Percentiles rank a stretch among this genome's conserved stretches.
These are phyloP conservation scores for Thinopyrum elongatum DNA, from an alignment of 176 grass and related monocot species.

Conservation along the genomic window DNA sequence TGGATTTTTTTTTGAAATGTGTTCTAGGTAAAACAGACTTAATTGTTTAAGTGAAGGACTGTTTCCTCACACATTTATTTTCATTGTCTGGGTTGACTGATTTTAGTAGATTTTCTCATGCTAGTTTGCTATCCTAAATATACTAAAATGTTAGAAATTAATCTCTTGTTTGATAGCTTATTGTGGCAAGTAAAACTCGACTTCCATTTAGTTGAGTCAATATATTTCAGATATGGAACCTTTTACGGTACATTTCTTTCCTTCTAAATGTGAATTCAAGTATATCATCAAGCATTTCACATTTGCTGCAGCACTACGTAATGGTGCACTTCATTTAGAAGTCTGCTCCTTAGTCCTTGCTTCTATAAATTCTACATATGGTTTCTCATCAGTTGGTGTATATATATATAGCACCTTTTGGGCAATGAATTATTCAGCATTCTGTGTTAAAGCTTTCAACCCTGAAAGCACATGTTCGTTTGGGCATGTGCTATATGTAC, in stretches of 20 bases:
- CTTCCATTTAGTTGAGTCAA: background rate
- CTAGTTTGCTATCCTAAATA: background rate
- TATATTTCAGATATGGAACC: background rate
- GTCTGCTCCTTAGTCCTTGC: background rate
- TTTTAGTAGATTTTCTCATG: background rate
- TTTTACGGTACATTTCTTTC: background rate
- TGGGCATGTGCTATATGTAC: background rate
- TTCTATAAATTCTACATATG: background rate
- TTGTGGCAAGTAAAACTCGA: background rate
- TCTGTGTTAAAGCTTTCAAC: constrained; percentile 10
- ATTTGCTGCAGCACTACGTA: background rate
- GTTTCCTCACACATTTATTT: background rate
- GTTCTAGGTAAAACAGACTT: background rate
- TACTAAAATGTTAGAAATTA: background rate
- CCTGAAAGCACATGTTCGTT: background rate
- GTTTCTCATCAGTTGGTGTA: background rate
- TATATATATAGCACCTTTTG: background rate
- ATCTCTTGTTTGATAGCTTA: background rate
- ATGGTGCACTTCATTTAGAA: background rate
- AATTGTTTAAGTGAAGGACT: background rate
- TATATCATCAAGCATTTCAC: background rate
- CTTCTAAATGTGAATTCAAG: background rate
- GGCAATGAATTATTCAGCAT: background rate
- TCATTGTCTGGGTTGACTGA: background rate
- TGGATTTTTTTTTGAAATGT: background rate